phyloP scores from a whole-genome alignment of 2,329 filamentous ascomycete species.

The Arachnomyces sp. region DNA sequence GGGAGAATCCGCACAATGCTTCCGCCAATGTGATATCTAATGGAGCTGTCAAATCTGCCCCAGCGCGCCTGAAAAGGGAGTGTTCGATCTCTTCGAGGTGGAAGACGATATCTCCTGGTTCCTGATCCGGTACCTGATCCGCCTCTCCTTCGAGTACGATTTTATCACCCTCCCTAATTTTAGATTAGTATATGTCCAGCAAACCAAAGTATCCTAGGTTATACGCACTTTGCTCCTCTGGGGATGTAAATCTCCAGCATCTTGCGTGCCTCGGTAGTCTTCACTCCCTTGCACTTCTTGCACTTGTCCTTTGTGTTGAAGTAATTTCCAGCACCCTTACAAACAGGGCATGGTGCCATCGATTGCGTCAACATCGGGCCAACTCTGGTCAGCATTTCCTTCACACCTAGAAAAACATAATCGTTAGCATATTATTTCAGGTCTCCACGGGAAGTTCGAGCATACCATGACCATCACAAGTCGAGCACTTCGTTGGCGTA shows the following conservation, averaged over 20 bases:
- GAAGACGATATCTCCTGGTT: slow-evolving; percentile 89
- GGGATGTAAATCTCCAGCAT: slow-evolving; percentile 95
- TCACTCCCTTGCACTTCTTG: slow-evolving; percentile 96
- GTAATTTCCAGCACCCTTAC: slow-evolving; percentile 73
- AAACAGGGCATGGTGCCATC: slow-evolving; percentile 70
- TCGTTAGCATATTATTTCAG: slow-evolving; percentile 1
- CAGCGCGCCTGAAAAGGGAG: slow-evolving; percentile 70
- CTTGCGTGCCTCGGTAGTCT: slow-evolving; percentile 81
- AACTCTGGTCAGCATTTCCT: slow-evolving; percentile 70
- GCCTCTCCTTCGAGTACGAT: slow-evolving; percentile 90
- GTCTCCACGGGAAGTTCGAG: neutral
- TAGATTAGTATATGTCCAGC: slow-evolving; percentile 1
- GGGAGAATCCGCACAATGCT: slow-evolving; percentile 78
- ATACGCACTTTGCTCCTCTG: slow-evolving; percentile 58
- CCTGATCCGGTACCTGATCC: slow-evolving; percentile 81
- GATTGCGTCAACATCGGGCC: slow-evolving; percentile 80
- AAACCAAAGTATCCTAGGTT: neutral
- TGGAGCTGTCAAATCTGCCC: slow-evolving; percentile 73
- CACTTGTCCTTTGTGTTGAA: slow-evolving; percentile 96
- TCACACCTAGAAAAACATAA: slow-evolving; percentile 44
- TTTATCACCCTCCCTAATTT: slow-evolving; percentile 62
- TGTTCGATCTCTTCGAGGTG: slow-evolving; percentile 74
- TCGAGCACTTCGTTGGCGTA: slow-evolving; percentile 72
- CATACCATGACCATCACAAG: slow-evolving; percentile 68
- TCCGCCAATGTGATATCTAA: slow-evolving; percentile 75